Conservation (phyloP, 129 eudicot genomes). For the Daucus carota region DH1_v3.0 NC_030387.2:27551501-27552000, state of each 20-base stretch:
- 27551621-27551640: neutral
- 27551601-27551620: neutral
- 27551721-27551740: neutral
- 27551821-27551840: slow-evolving; percentile 30
- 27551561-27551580: neutral
- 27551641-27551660: neutral
- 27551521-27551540: neutral
- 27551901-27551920: neutral
- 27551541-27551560: neutral
- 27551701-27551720: neutral
- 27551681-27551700: neutral
- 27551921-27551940: neutral
- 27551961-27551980: neutral
- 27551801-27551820: slow-evolving; percentile 39
- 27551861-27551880: neutral
- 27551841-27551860: slow-evolving; percentile 23
- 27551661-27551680: neutral
- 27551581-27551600: neutral
- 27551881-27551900: neutral
- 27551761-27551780: neutral
- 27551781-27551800: slow-evolving; percentile 43
- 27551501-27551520: neutral
- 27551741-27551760: neutral
- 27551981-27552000: neutral
- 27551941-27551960: neutral